phyloP scores from a whole-genome alignment of 2,329 filamentous ascomycete genomes.

The Chrysoporthe austroafricana region DNA sequence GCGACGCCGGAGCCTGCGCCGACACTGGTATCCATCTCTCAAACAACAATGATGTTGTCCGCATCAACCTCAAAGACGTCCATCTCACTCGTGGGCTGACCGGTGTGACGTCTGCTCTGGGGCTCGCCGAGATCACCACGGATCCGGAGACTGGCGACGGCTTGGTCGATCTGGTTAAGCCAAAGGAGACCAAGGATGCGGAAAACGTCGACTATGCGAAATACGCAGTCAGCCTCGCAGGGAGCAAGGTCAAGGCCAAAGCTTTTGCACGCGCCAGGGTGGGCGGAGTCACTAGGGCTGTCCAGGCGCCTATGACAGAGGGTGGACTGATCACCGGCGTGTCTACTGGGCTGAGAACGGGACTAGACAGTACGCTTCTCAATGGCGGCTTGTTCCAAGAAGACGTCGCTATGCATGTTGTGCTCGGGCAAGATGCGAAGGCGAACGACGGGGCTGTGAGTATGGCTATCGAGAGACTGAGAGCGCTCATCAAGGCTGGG shows the following conservation, averaged over 20 bases:
- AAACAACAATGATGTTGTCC: constrained; percentile 30
- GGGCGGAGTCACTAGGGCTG: constrained; percentile 48
- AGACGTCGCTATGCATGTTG: constrained; percentile 48
- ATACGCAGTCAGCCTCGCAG: constrained; percentile 46
- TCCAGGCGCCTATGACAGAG: constrained; percentile 43
- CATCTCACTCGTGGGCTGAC: constrained; percentile 53
- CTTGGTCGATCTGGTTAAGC: constrained; percentile 34
- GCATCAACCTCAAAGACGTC: constrained; percentile 48
- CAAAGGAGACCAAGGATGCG: constrained; percentile 33
- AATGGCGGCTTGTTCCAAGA: constrained; percentile 47
- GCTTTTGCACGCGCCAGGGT: constrained; percentile 46
- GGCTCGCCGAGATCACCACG: constrained; percentile 52
- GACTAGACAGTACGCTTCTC: constrained; percentile 41
- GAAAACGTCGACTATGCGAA: constrained; percentile 43
- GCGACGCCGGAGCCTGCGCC: constrained; percentile 36
- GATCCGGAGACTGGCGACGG: constrained; percentile 54
- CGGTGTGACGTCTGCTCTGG: constrained; percentile 51
- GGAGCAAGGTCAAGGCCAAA: constrained; percentile 33
- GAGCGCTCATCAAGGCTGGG: constrained; percentile 42
- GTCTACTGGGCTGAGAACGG: constrained; percentile 46
- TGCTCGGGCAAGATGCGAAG: constrained; percentile 41
- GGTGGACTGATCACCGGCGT: constrained; percentile 44
- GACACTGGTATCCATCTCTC: constrained; percentile 33
- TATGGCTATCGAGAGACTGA: constrained; percentile 38
- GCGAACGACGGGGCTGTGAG: constrained; percentile 34